phyloP scores from a whole-genome alignment of 176 grass and related monocot species.

The Poa pratensis region DNA sequence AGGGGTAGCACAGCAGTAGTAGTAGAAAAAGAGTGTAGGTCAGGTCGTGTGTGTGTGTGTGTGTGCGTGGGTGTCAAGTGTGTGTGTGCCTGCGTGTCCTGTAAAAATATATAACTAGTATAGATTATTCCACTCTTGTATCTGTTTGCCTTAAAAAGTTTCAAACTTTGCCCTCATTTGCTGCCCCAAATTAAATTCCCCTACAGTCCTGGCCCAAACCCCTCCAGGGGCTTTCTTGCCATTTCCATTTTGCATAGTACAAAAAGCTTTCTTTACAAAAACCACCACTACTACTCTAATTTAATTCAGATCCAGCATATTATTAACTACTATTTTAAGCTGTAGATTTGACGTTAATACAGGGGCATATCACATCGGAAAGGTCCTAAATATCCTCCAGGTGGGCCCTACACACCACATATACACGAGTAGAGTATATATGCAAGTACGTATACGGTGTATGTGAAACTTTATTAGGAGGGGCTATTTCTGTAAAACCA shows the following conservation, averaged over 20 bases:
- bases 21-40: conserved; percentile 92
- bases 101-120: conserved; percentile 46
- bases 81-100: conserved; percentile 37
- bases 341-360: conserved; percentile 35
- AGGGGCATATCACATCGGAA: conserved; percentile 47
- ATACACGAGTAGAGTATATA: conserved; percentile 25
- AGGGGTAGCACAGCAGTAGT: conserved; percentile 49
- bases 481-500: conserved; percentile 61
- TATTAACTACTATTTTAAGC: conserved; percentile 19
- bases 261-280: conserved; percentile 19
- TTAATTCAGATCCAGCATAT: conserved; percentile 26
- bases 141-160: conserved; percentile 66
- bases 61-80: conserved; percentile 21
- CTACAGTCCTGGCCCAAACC: conserved; percentile 41
- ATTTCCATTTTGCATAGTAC: conserved; percentile 38
- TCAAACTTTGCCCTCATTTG: conserved; percentile 60
- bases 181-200: conserved; percentile 43
- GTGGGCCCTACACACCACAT: conserved; percentile 36
- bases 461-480: conserved; percentile 47
- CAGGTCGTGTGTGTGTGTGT: conserved; percentile 45
- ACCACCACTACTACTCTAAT: neutral
- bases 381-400: conserved; percentile 47
- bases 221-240: conserved; percentile 44
- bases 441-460: conserved; percentile 39
- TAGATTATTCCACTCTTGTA: conserved; percentile 52